Conservation (phyloP, 163 green algal genomes). For the Scenedesmus sp. region DNA sequence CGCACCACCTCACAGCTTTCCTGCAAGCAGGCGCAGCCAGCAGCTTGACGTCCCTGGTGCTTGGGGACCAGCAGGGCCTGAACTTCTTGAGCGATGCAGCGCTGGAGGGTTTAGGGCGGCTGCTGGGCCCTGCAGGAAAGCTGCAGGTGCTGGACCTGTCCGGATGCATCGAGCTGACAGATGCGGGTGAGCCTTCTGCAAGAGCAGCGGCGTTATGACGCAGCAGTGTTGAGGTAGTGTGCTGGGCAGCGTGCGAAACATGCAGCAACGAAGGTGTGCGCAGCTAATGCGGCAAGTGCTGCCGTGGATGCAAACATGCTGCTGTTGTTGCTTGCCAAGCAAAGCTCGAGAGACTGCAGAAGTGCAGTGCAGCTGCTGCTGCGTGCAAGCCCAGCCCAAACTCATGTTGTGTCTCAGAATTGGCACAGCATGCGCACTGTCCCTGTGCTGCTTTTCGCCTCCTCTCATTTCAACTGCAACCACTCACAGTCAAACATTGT, state of each 20-base stretch:
- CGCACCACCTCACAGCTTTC: not conserved
- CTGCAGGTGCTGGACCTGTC: constrained; percentile 34
- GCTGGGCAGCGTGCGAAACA: not conserved
- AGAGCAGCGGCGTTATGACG: not conserved
- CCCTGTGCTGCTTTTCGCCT: not conserved
- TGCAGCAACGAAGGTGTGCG: not conserved
- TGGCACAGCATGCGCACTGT: not conserved
- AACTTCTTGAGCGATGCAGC: constrained; percentile 22
- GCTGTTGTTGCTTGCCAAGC: not conserved
- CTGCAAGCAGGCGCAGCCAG: constrained; percentile 7
- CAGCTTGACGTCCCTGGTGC: constrained; percentile 34
- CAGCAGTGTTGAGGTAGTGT: not conserved
- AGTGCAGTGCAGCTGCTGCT: not conserved
- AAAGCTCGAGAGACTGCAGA: not conserved
- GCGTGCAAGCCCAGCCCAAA: not conserved
- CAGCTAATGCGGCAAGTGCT: not conserved
- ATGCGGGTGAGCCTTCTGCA: constrained; percentile 21
- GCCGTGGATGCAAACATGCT: no score
- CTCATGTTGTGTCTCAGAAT: not conserved
- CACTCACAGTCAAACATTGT: not conserved
- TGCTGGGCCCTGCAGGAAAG: not conserved
- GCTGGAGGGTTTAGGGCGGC: constrained; percentile 7
- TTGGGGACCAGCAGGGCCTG: constrained; percentile 16
- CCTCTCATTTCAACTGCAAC: not conserved
- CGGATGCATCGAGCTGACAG: constrained; percentile 43